Base-by-base conservation (phyloP, 1,139 yeast species). In the Trichomonascaceae sp. region DNA sequence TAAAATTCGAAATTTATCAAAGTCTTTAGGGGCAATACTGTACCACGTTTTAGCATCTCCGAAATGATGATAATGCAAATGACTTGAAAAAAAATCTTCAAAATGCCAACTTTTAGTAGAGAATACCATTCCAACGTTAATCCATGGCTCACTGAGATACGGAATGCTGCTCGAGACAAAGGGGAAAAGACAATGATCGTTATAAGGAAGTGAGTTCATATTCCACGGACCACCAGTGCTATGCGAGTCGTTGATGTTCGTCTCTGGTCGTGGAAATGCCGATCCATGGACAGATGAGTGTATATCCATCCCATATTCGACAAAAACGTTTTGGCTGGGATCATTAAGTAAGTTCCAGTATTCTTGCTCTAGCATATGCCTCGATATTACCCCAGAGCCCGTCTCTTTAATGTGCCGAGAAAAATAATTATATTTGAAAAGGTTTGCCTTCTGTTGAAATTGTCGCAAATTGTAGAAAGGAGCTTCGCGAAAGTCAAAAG, bases 31-130 rank as follows among this genome's bases (percentile, higher is more conserved):
- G 0, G 93, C 84, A n/a, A 89, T 77, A 50, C 87, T 79, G 61
- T 85, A 87, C 95, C 95, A 86, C 18, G 83, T 71, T 63, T 81
- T 83, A 9, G 78, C 70, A 2, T 83, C 83, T 2, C 95, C 96
- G 55, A 78, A 70, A 61, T 85, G 86, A 54, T 81, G 85, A 60
- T 79, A 86, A 62, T 82, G 83, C 27, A 80, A 73, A 12, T 76
- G 68, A 56, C 85, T 84, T 0, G 89, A 70, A 66, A 80, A 83
- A 61, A 83, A 88, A 60, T 88, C 96, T 61, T 85, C 90, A 56
- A 79, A 72, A 51, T 74, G 73, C 96, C 96, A 89, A 55, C 83
- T 78, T 56, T 81, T 80, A 0, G 84, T 74, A 47, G 89, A 78
- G 62, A 83, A 84, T 1, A 85, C 72, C 86, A 84, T 83, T 1